Base-by-base conservation (phyloP, 441 rosid genomes). In the Gossypium gossypioides region DNA sequence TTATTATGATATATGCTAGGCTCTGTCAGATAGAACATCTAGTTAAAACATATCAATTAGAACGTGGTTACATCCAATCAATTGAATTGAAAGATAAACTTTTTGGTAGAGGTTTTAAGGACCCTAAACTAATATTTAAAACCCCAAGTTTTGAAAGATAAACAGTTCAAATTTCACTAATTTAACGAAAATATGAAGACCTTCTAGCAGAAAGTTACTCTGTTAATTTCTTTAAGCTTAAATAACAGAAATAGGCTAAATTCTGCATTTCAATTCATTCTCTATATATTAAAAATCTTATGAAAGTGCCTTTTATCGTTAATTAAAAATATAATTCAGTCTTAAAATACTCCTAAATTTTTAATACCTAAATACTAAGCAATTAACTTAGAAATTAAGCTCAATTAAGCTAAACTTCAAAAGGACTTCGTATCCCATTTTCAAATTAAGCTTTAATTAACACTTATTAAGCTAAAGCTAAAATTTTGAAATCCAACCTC, bases 401-500 rank as follows among this genome's bases (percentile, higher is more conserved):
- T 32, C 42, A 37, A 42, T 24, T 24, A 32, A 6, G 27, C 9
- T 1, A 32, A 57, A 37, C 42, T 37, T 37, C 42, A 37, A 37
- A 10, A 7, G 42, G 10, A 37, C 15, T 62, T 62, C 10, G 2
- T 25, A 50, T 18, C 40, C 18, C 56, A 13, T 55, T 22, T 34
- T 55, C n/a, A 21, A 37, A 70, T 57, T 10, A 13, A 40, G 34
- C 19, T 59, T 29, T 15, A 72, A 42, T 27, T 4, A 27, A 25
- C 42, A 22, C 19, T 72, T 32, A 42, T 24, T 15, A 32, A 6
- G 27, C 13, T 2, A 32, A 57, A 37, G 42, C 24, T 48, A 21
- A 8, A 48, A 6, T 4, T 37, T 40, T 24, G 9, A 67, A 72
- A 42, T 70, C 79, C 24, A 50, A 93, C 98, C 97, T 94, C 94